Percentiles rank a stretch among this genome's conserved stretches.
Conservation (phyloP, 2,329 filamentous ascomycete species). For the Talaromyces sp. region DNA sequence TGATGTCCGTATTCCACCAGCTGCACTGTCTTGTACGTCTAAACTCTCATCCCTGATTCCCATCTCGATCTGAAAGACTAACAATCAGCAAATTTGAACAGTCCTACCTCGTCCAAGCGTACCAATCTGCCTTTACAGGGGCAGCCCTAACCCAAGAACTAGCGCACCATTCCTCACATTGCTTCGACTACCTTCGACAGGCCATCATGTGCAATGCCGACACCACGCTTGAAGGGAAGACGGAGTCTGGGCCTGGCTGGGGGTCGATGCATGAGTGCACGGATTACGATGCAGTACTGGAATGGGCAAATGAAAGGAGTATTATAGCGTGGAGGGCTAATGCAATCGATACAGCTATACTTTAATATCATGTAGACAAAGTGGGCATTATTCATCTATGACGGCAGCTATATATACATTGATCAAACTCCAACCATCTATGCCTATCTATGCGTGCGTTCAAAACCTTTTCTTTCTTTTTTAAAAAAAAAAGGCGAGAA, state of each 20-base stretch:
- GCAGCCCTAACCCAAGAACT: slow-evolving; percentile 4
- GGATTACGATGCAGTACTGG: slow-evolving; percentile 10
- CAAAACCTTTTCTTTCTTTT: too few relatives aligned
- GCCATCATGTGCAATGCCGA: slow-evolving; percentile 10
- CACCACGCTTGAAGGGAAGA: slow-evolving; percentile 9
- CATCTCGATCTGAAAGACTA: neutral
- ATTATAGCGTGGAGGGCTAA: slow-evolving; percentile 10
- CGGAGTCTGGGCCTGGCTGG: slow-evolving; percentile 4
- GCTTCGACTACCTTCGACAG: slow-evolving; percentile 14
- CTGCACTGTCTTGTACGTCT: slow-evolving; percentile 9
- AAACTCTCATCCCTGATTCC: neutral
- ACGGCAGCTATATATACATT: neutral
- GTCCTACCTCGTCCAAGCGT: slow-evolving; percentile 14
- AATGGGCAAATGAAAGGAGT: slow-evolving; percentile 11
- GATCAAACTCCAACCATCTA: neutral
- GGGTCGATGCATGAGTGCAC: slow-evolving; percentile 1
- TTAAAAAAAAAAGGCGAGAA: neutral
- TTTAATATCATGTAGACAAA: neutral
- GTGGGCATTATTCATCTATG: neutral
- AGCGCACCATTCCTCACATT: slow-evolving; percentile 10
- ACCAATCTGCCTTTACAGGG: slow-evolving; percentile 11
- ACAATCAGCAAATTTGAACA: neutral
- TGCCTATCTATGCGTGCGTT: neutral
- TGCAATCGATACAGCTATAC: slow-evolving; percentile 11
- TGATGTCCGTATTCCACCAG: slow-evolving; percentile 15